phyloP scores from a whole-genome alignment of 352 stramenopile species.

The Phytophthora pseudosyringae region DNA sequence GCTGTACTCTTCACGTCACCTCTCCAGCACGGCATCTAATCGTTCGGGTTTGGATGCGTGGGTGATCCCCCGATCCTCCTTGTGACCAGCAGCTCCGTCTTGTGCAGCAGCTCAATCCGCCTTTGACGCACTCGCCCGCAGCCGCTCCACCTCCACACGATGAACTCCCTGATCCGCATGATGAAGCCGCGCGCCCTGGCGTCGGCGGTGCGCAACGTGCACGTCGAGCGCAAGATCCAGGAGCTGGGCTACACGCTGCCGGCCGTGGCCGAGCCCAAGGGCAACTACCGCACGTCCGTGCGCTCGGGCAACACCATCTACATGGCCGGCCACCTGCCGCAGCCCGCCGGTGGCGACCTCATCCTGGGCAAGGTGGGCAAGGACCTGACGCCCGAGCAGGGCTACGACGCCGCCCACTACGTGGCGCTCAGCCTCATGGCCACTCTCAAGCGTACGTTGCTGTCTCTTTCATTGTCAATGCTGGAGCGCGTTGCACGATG shows the following conservation, averaged over 20 bases:
- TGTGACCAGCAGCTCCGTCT: conserved; percentile 5
- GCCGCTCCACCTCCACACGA: conserved; percentile 1
- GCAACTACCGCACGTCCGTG: conserved; percentile 90
- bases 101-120: conserved; percentile 25
- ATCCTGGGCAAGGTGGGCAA: conserved; percentile 90
- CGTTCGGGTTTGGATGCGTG: conserved; percentile 24
- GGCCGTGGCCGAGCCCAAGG: conserved; percentile 85
- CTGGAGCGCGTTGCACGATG: background rate
- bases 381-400: conserved; percentile 90
- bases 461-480: background rate
- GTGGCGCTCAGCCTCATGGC: conserved; percentile 91
- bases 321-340: conserved; percentile 83
- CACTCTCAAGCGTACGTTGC: conserved; percentile 86
- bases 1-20: too few species aligned
- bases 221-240: conserved; percentile 86
- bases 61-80: conserved; percentile 18
- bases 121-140: conserved; percentile 10
- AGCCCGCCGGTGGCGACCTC: conserved; percentile 74
- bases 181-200: conserved; percentile 33
- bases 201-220: conserved; percentile 60
- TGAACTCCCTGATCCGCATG: conserved; percentile 42
- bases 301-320: conserved; percentile 87
- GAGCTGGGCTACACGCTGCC: conserved; percentile 88
- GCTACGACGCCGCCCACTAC: conserved; percentile 90
- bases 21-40: background rate